These are phyloP conservation scores for Melastoma candidum DNA, from an alignment of 441 rosid genomes.

Conservation along the genomic window DNA sequence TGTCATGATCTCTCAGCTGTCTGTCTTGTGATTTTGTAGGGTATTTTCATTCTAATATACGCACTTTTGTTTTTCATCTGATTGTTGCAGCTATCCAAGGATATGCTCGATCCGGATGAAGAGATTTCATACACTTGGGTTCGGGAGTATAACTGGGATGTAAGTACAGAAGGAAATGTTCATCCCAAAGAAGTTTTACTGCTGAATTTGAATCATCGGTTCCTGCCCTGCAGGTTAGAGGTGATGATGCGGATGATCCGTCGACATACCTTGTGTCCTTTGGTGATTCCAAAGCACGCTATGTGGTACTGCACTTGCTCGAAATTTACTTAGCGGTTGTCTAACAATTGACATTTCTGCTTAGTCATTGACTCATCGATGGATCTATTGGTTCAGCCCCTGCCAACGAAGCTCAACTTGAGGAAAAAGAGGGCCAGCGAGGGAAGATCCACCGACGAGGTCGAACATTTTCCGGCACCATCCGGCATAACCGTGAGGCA, in stretches of 20 bases:
- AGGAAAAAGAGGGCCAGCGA: conserved; percentile 80
- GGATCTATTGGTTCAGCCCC: conserved; percentile 47
- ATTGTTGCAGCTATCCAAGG: conserved; percentile 61
- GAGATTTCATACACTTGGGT: conserved; percentile 81
- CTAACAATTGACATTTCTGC: not conserved
- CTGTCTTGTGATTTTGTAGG: too few relatives aligned
- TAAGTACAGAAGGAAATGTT: conserved; percentile 28
- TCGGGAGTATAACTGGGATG: conserved; percentile 94
- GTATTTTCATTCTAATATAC: not conserved
- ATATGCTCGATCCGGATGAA: conserved; percentile 64
- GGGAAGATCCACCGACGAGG: conserved; percentile 75
- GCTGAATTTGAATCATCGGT: conserved; percentile 5
- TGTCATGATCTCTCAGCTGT: too few relatives aligned
- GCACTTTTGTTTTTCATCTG: conserved; percentile 8
- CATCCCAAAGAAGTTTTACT: conserved; percentile 1
- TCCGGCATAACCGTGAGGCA: conserved; percentile 65
- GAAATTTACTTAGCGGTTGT: too few relatives aligned
- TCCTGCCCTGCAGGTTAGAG: conserved; percentile 43
- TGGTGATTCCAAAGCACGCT: conserved; percentile 64
- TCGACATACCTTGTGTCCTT: conserved; percentile 74
- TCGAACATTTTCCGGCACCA: conserved; percentile 79
- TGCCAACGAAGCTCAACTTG: conserved; percentile 67
- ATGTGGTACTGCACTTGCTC: conserved; percentile 42
- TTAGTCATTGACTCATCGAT: conserved; percentile 4
- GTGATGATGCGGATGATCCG: conserved; percentile 65